These are phyloP conservation scores for Juglanconis juglandina DNA, from an alignment of 2,329 filamentous ascomycete genomes.

Conservation along the genomic window DNA sequence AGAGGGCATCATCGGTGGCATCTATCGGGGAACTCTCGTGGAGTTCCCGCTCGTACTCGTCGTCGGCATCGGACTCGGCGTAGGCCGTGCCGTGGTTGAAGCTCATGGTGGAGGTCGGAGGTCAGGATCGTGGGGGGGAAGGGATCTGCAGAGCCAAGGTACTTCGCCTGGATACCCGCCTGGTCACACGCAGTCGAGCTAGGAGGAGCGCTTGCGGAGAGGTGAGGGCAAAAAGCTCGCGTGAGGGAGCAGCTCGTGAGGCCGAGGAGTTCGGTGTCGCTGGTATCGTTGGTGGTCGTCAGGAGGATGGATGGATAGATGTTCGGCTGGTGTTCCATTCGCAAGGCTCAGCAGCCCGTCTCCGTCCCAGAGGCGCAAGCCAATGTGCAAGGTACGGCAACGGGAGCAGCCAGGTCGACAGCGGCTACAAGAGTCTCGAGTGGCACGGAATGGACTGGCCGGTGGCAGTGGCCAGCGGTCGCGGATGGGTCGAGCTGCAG, in stretches of 20 bases:
- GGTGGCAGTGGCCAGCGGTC: neutral
- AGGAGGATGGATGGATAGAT: conserved; percentile 1
- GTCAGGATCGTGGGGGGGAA: neutral
- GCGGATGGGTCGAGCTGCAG: neutral
- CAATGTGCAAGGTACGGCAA: conserved; percentile 6
- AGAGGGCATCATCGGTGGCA: conserved; percentile 63
- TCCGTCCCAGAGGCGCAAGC: neutral
- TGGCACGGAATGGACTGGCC: conserved; percentile 9
- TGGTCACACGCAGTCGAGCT: neutral
- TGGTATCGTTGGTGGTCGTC: neutral
- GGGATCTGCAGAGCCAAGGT: conserved; percentile 8
- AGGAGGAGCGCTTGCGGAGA: conserved; percentile 6
- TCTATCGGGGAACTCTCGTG: conserved; percentile 65
- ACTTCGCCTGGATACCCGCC: neutral
- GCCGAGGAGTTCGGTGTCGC: neutral
- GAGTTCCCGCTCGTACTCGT: conserved; percentile 76
- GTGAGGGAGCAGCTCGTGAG: neutral
- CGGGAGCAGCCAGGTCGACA: conserved; percentile 10
- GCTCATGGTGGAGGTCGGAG: conserved; percentile 41
- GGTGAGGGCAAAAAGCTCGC: neutral
- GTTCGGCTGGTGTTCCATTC: conserved; percentile 13
- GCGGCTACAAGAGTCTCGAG: conserved; percentile 14
- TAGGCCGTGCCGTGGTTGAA: conserved; percentile 67
- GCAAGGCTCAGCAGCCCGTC: conserved; percentile 14
- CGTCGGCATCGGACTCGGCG: conserved; percentile 76